phyloP scores from a whole-genome alignment of 768 basidiomycete genomes.

The Boletales sp. region DNA sequence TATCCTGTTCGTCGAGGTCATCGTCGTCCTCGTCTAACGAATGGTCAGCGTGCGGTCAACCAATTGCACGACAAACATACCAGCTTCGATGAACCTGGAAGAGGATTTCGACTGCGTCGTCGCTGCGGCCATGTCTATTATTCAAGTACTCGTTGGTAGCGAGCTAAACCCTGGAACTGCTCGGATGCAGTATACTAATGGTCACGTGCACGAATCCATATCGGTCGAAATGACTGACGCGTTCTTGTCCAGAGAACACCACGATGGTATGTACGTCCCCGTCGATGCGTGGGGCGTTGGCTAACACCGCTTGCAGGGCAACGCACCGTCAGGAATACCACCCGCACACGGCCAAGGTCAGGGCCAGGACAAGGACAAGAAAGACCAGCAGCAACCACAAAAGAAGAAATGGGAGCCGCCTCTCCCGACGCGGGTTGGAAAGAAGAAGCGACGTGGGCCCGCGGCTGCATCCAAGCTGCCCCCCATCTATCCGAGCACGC shows the following conservation, averaged over 20 bases:
- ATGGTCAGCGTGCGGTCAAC: slow-evolving; percentile 1
- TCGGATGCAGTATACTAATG: background rate
- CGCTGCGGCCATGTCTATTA: slow-evolving; percentile 23
- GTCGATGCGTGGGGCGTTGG: background rate
- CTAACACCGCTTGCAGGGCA: slow-evolving; percentile 51
- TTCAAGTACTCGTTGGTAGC: background rate
- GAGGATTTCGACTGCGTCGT: slow-evolving; percentile 54
- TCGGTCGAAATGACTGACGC: slow-evolving; percentile 46
- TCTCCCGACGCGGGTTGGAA: slow-evolving; percentile 92
- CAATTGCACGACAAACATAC: slow-evolving; percentile 30
- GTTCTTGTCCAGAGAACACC: slow-evolving; percentile 28
- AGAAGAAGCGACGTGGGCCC: slow-evolving; percentile 94
- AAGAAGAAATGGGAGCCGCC: slow-evolving; percentile 99
- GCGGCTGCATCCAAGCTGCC: slow-evolving; percentile 89
- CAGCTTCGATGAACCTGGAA: slow-evolving; percentile 81
- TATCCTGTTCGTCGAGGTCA: slow-evolving; percentile 76
- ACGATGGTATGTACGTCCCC: slow-evolving; percentile 21
- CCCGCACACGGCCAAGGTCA: slow-evolving; percentile 39
- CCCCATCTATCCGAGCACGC: slow-evolving; percentile 88
- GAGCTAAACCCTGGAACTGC: no score
- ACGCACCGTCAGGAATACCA: slow-evolving; percentile 62
- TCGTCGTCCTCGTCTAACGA: slow-evolving; percentile 63
- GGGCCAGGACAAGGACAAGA: slow-evolving; percentile 47
- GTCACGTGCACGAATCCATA: slow-evolving; percentile 30
- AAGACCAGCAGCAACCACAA: slow-evolving; percentile 40